Percentiles rank a stretch among this genome's conserved stretches.
These are phyloP conservation scores for Handroanthus guayacan DNA, from an alignment of 257 asterid species.

Conservation along the genomic window DNA sequence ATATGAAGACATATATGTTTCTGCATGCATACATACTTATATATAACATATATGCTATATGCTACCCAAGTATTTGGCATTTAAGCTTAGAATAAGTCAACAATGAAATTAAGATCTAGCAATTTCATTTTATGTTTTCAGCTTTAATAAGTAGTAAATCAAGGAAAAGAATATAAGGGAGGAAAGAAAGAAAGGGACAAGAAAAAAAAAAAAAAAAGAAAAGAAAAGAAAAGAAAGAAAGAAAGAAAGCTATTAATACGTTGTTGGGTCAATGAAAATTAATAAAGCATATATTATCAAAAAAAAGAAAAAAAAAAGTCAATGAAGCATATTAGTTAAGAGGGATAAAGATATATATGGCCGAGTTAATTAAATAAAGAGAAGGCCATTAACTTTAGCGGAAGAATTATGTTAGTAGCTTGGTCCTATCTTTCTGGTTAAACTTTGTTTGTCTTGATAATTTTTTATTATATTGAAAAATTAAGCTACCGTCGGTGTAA, in stretches of 20 bases:
- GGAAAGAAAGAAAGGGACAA: no score
- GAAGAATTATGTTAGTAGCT: constrained; percentile 23
- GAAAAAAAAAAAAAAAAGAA: no score
- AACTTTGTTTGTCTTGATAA: background rate
- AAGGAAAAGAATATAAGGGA: background rate
- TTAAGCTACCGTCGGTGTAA: background rate
- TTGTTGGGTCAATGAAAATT: background rate
- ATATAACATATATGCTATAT: no score
- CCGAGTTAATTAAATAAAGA: constrained; percentile 9
- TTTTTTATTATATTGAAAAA: background rate
- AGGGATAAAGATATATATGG: background rate
- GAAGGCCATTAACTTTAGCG: constrained; percentile 14
- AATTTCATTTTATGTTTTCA: background rate
- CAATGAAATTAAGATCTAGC: background rate
- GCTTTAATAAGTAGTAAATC: background rate
- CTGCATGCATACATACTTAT: no score
- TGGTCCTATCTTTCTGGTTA: constrained; percentile 9
- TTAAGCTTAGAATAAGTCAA: no score
- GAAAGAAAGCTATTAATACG: no score
- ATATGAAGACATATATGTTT: no score
- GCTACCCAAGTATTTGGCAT: no score
- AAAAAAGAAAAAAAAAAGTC: no score
- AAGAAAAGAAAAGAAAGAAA: no score
- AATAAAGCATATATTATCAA: background rate
- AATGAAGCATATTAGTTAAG: background rate